phyloP scores from a whole-genome alignment of 768 basidiomycete species.

The Russula earlei region DNA sequence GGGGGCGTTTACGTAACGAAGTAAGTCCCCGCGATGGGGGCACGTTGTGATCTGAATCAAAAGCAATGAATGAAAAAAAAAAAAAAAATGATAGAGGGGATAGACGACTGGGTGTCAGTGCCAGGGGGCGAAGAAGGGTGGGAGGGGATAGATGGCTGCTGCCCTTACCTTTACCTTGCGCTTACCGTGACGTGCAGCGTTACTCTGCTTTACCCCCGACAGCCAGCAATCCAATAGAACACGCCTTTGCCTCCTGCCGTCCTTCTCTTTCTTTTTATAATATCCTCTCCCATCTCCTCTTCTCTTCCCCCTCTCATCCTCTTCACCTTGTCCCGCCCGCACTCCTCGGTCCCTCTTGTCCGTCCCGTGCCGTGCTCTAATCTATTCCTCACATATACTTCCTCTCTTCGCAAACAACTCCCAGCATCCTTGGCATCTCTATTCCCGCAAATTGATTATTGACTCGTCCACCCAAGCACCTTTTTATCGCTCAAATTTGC shows the following conservation, averaged over 20 bases:
- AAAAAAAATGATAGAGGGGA: not conserved
- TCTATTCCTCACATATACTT: constrained; percentile 19
- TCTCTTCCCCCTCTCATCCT: constrained; percentile 7
- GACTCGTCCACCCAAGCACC: constrained; percentile 33
- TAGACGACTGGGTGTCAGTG: not conserved
- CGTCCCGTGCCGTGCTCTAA: constrained; percentile 20
- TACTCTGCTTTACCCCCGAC: no score
- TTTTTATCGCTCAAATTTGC: constrained; percentile 42
- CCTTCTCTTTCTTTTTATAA: constrained; percentile 14
- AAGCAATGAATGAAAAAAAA: not conserved
- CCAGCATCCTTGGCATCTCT: constrained; percentile 31
- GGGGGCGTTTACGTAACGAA: constrained; percentile 10
- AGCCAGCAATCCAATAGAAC: constrained; percentile 29
- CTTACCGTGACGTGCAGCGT: constrained; percentile 31
- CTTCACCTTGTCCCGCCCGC: constrained; percentile 10
- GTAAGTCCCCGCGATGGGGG: not conserved
- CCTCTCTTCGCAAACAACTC: constrained; percentile 23
- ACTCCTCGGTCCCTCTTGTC: constrained; percentile 26
- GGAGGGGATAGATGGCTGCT: not conserved
- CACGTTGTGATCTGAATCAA: constrained; percentile 1
- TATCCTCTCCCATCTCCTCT: not conserved
- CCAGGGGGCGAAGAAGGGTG: not conserved
- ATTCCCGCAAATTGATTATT: constrained; percentile 42
- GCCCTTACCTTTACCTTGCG: constrained; percentile 25
- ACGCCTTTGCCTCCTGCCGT: constrained; percentile 15